phyloP scores from a whole-genome alignment of 2,329 filamentous ascomycete species.

The Diplodia mutila region DNA sequence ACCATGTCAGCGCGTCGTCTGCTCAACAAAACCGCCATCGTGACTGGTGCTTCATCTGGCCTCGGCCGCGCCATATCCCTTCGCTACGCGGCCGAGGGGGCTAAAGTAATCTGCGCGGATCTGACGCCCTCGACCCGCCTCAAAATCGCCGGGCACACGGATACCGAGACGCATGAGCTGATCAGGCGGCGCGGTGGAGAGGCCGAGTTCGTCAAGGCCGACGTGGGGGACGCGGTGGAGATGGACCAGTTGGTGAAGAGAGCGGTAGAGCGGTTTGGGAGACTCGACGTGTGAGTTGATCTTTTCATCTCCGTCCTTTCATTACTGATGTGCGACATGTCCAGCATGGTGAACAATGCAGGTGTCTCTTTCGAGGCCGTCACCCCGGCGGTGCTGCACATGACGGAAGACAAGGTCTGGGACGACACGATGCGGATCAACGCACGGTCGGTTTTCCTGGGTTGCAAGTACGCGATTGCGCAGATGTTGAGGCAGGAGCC shows the following conservation, averaged over 20 bases:
- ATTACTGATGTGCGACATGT: rapidly evolving
- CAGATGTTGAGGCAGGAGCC: slow-evolving; percentile 41
- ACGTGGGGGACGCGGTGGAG: slow-evolving; percentile 32
- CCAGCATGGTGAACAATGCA: slow-evolving; percentile 37
- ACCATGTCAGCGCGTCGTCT: not conserved
- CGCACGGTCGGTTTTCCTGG: slow-evolving; percentile 39
- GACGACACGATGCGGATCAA: slow-evolving; percentile 40
- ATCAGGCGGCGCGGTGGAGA: slow-evolving; percentile 24
- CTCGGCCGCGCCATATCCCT: slow-evolving; percentile 36
- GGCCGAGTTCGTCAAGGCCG: slow-evolving; percentile 32
- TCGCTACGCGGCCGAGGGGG: slow-evolving; percentile 27
- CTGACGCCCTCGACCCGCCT: slow-evolving; percentile 18
- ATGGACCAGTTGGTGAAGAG: slow-evolving; percentile 29
- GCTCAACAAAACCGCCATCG: slow-evolving; percentile 33
- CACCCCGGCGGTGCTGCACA: slow-evolving; percentile 30
- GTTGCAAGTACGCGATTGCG: slow-evolving; percentile 38
- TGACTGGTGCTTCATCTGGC: slow-evolving; percentile 40
- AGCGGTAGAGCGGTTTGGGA: slow-evolving; percentile 32
- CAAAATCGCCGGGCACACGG: too few relatives aligned
- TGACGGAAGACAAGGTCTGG: slow-evolving; percentile 34
- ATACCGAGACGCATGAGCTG: slow-evolving; percentile 25
- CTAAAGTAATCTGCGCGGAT: slow-evolving; percentile 32
- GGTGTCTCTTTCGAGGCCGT: slow-evolving; percentile 37
- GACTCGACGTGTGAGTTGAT: slow-evolving; percentile 37
- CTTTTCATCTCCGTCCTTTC: not conserved